Conservation (phyloP, 2,329 filamentous ascomycete species). For the Arachnopeziza araneosa region DNA sequence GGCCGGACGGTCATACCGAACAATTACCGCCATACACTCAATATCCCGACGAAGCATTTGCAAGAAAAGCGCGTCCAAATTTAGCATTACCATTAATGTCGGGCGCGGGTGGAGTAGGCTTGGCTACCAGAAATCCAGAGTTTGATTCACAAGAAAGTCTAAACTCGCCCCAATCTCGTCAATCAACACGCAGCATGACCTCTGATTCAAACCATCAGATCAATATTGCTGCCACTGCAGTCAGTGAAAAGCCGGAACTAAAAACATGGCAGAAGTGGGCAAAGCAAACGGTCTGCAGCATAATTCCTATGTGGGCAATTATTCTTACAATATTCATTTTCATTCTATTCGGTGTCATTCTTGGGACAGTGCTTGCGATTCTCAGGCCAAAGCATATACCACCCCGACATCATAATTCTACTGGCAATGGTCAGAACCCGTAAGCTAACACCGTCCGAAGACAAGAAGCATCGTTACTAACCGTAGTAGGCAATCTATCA, state of each 20-base stretch:
- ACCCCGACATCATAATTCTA: not conserved
- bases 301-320: conserved; percentile 58
- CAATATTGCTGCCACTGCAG: conserved; percentile 42
- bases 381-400: conserved; percentile 20
- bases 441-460: conserved; percentile 12
- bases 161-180: conserved; percentile 43
- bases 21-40: conserved; percentile 87
- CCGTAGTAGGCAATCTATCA: conserved; percentile 11
- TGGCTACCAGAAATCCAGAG: conserved; percentile 57
- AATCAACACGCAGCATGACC: conserved; percentile 46
- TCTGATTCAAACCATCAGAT: conserved; percentile 47
- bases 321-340: conserved; percentile 47
- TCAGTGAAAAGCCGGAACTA: conserved; percentile 42
- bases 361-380: conserved; percentile 37
- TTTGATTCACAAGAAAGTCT: conserved; percentile 55
- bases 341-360: conserved; percentile 52
- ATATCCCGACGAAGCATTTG: conserved; percentile 71
- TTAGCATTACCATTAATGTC: conserved; percentile 16
- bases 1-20: conserved; percentile 82
- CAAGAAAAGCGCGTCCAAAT: conserved; percentile 44
- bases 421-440: conserved; percentile 6
- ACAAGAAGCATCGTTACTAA: not conserved
- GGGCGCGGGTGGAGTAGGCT: conserved; percentile 56
- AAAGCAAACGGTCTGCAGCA: conserved; percentile 50
- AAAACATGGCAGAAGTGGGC: conserved; percentile 50